Evolutionary conservation across 2,329 filamentous ascomycete genomes (phyloP), one percentile per base, ranked within the genome.

Genomic region (Diaporthe eres): DNA sequence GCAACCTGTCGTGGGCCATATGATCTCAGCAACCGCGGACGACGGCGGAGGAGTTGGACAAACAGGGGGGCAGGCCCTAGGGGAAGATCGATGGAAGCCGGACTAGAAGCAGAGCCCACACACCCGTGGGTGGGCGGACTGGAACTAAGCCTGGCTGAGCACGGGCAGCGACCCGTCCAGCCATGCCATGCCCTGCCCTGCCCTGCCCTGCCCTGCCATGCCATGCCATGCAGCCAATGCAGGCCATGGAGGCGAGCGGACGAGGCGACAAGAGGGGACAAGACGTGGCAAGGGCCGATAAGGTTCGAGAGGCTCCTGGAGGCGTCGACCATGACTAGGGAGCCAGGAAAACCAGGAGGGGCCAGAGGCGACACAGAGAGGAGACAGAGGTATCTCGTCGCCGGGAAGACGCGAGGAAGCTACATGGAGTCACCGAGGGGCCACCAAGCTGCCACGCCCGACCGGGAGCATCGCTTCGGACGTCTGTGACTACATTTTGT

Each of bases 201-300:
- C 25, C 49, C 22, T 17, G n/a, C n/a, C n/a, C 8, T 37, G 34
- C 51, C n/a, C 31, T 28, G 53, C 25, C 49, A 34, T 17, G 53
- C 25, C 49, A 34, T 17, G 15, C 34, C 58, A 63, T 28, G 37
- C 42, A 68, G 47, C 44, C 65, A 25, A 68, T 37, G 31, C 47
- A 47, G 60, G 3, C 9, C 4, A 31, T 51, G 47, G 19, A 51
- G 31, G 65, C 47, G 65, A 51, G 44, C 47, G 63, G 44, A 53
- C 39, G 28, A 34, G 28, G 61, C 61, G 63, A 68, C 63, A 17
- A 37, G 63, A 68, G 65, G 65, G 10, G 68, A 34, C 13, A 47
- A 71, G 68, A 57, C 68, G 53, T 71, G 53, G 51, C 51, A 71
- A 71, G 68, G 53, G 1, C 51, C 68, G 68, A 71, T 58, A 58